These are phyloP conservation scores for Chalciporus chontae DNA, from an alignment of 768 basidiomycete species.

Conservation along the genomic window DNA sequence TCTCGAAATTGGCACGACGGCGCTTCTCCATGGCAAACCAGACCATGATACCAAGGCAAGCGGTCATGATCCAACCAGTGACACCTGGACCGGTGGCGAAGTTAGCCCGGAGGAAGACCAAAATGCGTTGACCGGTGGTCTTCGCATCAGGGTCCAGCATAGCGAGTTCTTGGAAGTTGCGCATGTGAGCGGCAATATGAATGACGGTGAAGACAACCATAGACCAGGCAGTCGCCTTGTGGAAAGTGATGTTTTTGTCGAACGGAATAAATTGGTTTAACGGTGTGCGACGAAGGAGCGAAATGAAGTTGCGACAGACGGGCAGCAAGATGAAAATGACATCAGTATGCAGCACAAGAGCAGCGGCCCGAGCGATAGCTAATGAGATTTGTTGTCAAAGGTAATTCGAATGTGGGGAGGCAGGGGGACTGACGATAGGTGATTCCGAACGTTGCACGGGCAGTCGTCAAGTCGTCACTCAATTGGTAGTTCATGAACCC, in stretches of 20 bases:
- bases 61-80: conserved; percentile 90
- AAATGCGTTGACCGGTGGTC: conserved; percentile 50
- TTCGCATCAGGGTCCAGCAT: conserved; percentile 50
- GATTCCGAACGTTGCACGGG: conserved; percentile 67
- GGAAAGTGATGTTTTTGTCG: conserved; percentile 89
- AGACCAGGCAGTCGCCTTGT: conserved; percentile 88
- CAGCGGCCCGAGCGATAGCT: conserved; percentile 88
- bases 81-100: conserved; percentile 78
- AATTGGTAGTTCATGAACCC: conserved; percentile 75
- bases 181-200: conserved; percentile 82
- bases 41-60: conserved; percentile 70
- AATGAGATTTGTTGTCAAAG: background rate
- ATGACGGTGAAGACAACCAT: conserved; percentile 75
- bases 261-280: conserved; percentile 87
- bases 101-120: conserved; percentile 75
- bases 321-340: conserved; percentile 93
- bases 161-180: conserved; percentile 74
- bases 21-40: conserved; percentile 83
- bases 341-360: conserved; percentile 87
- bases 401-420: background rate
- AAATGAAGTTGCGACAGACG: conserved; percentile 93
- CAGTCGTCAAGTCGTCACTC: conserved; percentile 72
- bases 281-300: conserved; percentile 79
- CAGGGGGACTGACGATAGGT: conserved; percentile 60
- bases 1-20: conserved; percentile 75